Evolutionary conservation across 352 stramenopile species (phyloP).

Genomic region (Peronospora belbahrii): DNA sequence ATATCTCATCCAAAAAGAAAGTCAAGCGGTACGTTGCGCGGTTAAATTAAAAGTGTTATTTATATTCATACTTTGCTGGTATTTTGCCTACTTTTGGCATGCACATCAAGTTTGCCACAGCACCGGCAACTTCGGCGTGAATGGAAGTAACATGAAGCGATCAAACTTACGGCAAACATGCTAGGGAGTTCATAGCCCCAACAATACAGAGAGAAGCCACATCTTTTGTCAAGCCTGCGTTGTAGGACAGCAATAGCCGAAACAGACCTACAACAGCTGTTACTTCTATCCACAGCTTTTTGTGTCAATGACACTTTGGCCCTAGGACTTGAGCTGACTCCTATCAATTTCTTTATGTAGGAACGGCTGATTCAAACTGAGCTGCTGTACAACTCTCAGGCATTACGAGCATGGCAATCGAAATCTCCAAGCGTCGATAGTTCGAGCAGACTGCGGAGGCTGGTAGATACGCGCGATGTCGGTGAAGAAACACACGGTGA

Average conservation of each 20-base stretch:
- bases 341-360: slow-evolving; percentile 39
- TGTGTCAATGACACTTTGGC: slow-evolving; percentile 14
- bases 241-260: neutral
- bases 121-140: no score
- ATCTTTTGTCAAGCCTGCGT: no score
- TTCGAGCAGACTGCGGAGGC: slow-evolving; percentile 34
- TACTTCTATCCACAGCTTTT: slow-evolving; percentile 31
- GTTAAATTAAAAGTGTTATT: no score
- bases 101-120: no score
- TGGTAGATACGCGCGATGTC: slow-evolving; percentile 37
- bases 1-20: no score
- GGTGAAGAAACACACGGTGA: slow-evolving; percentile 33
- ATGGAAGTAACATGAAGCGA: no score
- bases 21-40: no score
- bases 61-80: no score
- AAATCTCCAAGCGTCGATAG: slow-evolving; percentile 61
- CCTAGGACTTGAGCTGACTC: slow-evolving; percentile 26
- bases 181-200: no score
- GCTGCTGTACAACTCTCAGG: slow-evolving; percentile 57
- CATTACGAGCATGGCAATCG: slow-evolving; percentile 73
- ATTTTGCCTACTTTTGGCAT: no score
- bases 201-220: no score
- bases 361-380: slow-evolving; percentile 73
- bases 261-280: slow-evolving; percentile 5
- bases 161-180: no score